Base-by-base conservation (phyloP, 1,284 basidiomycete genomes). In the Naganishia liquefaciens region DNA sequence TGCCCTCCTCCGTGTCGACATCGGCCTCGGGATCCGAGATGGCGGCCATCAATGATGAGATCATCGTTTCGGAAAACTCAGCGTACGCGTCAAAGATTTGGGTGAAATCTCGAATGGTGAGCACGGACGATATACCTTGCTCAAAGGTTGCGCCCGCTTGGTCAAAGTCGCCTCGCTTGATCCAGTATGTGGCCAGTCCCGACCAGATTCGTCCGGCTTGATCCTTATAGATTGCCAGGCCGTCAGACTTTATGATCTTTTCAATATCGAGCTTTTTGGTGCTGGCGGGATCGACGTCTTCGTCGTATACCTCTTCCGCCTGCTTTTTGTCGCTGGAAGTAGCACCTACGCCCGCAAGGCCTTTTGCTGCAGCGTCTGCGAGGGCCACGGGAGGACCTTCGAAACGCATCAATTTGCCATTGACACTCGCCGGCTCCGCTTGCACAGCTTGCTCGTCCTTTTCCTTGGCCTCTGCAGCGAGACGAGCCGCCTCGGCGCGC, bases 51-150 rank as follows among this genome's bases (percentile, higher is more conserved):
- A 99, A 81, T 1, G 91, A 90, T 62, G 87, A 90, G 71, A 98
- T 90, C 72, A 97, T 83, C 5, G 89, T 89, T 79, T 97, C 94
- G 63, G 88, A 88, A 74, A 97, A 97, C 74, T 98, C 93, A 30
- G 91, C 88, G 76, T 96, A 97, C 4, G 93, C 90, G 75, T 99
- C 95, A 75, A 99, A 99, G 69, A 99, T 93, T 76, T 97, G 93
- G 1, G 93, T 95, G 77, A 99, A 99, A 80, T 99, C 96, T 27
- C 93, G 87, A 68, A 98, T 89, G 0, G 96, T 98, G 73, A 99
- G 82, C 19, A 98, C 94, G 1, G 82, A 83, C 11, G 85, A 83
- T 69, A 98, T 85, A 10, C 93, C 95, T 30, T 86, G 80, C 77
- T 99, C 96, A 75, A 99, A 99, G 0, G 89, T 93, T 63, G 84